Conservation (phyloP, 495 filamentous ascomycete genomes). For the Melanomma pulvis-pyrius region DNA sequence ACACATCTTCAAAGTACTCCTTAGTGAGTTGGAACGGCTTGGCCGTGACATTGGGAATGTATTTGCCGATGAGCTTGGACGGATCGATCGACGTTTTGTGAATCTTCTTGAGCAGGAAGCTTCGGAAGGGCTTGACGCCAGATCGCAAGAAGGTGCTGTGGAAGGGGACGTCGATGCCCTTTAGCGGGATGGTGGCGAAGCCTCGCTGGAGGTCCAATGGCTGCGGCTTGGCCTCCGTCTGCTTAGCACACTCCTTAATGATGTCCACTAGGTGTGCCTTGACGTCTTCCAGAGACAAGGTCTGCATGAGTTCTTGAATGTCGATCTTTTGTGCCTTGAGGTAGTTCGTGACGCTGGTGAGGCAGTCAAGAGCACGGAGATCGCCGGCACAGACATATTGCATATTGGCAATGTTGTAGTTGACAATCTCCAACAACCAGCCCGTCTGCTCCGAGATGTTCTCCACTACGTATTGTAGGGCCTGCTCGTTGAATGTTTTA, state of each 20-base stretch:
- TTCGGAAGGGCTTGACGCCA: constrained; percentile 97
- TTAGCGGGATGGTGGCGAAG: constrained; percentile 94
- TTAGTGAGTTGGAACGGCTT: constrained; percentile 92
- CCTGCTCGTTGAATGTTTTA: constrained; percentile 96
- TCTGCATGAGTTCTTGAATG: constrained; percentile 86
- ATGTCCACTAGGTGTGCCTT: constrained; percentile 83
- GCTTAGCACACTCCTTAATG: constrained; percentile 79
- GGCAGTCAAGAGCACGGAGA: constrained; percentile 89
- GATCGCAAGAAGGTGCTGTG: constrained; percentile 96
- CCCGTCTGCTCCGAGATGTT: constrained; percentile 88
- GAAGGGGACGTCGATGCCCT: constrained; percentile 98
- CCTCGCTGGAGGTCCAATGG: constrained; percentile 89
- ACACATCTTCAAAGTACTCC: constrained; percentile 99
- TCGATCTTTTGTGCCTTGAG: constrained; percentile 95
- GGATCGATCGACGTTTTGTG: constrained; percentile 97
- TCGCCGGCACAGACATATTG: constrained; percentile 98
- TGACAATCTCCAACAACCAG: constrained; percentile 98
- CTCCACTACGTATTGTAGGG: constrained; percentile 91
- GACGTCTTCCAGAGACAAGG: constrained; percentile 78
- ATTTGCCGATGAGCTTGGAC: constrained; percentile 93
- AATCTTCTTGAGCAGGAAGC: constrained; percentile 98
- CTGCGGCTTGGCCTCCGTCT: constrained; percentile 83
- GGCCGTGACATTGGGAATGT: constrained; percentile 98
- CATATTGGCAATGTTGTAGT: constrained; percentile 97
- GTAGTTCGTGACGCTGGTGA: constrained; percentile 90